Evolutionary conservation across 768 basidiomycete genomes (phyloP).

Genomic region (Tylopilus balloui): DNA sequence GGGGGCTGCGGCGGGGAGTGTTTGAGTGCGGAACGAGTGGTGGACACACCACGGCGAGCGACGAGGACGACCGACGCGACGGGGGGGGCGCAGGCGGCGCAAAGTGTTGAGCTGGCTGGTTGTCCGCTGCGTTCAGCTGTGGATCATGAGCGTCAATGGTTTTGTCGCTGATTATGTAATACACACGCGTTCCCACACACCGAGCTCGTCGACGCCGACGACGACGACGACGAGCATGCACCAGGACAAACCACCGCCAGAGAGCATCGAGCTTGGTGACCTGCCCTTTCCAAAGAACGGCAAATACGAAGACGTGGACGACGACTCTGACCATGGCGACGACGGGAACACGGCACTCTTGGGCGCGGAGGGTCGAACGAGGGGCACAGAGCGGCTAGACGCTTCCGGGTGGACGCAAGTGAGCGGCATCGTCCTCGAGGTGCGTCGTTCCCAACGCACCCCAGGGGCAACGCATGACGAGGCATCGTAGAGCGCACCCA

Average conservation of each 20-base stretch:
- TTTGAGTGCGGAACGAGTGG: slow-evolving; percentile 11
- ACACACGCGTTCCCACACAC: neutral
- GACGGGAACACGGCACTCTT: slow-evolving; percentile 47
- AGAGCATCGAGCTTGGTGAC: neutral
- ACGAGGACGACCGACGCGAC: slow-evolving; percentile 16
- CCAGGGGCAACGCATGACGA: slow-evolving; percentile 1
- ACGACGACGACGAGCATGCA: neutral
- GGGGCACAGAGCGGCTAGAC: slow-evolving; percentile 20
- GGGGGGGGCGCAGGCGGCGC: neutral
- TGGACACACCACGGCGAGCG: slow-evolving; percentile 5
- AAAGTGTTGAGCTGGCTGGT: neutral
- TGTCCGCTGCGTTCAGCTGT: slow-evolving; percentile 6
- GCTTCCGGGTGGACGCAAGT: slow-evolving; percentile 49
- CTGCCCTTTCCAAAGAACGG: neutral
- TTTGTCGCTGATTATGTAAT: slow-evolving; percentile 21
- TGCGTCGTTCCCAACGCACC: slow-evolving; percentile 30
- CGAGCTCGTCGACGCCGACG: neutral
- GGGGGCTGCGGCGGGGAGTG: slow-evolving; percentile 5
- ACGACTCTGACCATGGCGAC: slow-evolving; percentile 14
- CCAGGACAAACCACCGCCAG: neutral
- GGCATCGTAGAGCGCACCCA: slow-evolving; percentile 69
- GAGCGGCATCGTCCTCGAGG: slow-evolving; percentile 66
- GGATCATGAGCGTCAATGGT: slow-evolving; percentile 28
- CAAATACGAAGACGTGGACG: neutral
- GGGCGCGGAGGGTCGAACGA: slow-evolving; percentile 27